phyloP scores from a whole-genome alignment of 2,329 filamentous ascomycete genomes.

The Onygenales sp. region DNA sequence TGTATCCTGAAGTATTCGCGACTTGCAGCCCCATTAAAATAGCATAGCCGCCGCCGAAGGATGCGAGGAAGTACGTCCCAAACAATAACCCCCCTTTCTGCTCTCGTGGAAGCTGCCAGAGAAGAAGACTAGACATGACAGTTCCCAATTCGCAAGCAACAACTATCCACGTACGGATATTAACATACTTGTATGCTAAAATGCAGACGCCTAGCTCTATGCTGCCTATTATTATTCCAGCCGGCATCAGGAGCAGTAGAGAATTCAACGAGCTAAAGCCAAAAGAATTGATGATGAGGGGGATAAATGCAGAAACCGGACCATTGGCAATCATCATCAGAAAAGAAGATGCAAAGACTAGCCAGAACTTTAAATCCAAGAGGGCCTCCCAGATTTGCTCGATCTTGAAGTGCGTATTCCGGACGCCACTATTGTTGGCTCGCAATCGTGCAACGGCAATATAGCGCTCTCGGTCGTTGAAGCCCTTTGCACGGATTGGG shows the following conservation, averaged over 20 bases:
- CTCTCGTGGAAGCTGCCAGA: conserved; percentile 35
- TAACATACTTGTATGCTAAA: conserved; percentile 29
- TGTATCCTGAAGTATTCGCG: conserved; percentile 45
- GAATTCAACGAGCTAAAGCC: conserved; percentile 37
- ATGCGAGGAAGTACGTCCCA: conserved; percentile 40
- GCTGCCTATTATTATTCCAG: conserved; percentile 29
- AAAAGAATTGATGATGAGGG: conserved; percentile 38
- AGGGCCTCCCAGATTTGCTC: conserved; percentile 31
- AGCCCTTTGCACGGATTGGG: conserved; percentile 33
- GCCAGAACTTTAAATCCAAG: conserved; percentile 27
- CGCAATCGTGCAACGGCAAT: conserved; percentile 19
- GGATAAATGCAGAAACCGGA: conserved; percentile 36
- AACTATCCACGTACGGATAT: conserved; percentile 30
- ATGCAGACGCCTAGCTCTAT: conserved; percentile 32
- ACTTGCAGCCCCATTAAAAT: conserved; percentile 42
- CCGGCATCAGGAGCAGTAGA: conserved; percentile 34
- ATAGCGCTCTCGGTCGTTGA: conserved; percentile 24
- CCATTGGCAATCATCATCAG: conserved; percentile 37
- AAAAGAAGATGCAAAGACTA: conserved; percentile 29
- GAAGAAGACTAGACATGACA: conserved; percentile 31
- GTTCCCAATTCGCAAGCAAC: conserved; percentile 33
- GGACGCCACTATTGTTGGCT: conserved; percentile 20
- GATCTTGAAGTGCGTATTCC: conserved; percentile 37
- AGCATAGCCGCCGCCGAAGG: conserved; percentile 38
- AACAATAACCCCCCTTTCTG: conserved; percentile 39